Base-by-base conservation (phyloP, 371 early-diverging fungal species). In the Rhizopus sp. region DNA sequence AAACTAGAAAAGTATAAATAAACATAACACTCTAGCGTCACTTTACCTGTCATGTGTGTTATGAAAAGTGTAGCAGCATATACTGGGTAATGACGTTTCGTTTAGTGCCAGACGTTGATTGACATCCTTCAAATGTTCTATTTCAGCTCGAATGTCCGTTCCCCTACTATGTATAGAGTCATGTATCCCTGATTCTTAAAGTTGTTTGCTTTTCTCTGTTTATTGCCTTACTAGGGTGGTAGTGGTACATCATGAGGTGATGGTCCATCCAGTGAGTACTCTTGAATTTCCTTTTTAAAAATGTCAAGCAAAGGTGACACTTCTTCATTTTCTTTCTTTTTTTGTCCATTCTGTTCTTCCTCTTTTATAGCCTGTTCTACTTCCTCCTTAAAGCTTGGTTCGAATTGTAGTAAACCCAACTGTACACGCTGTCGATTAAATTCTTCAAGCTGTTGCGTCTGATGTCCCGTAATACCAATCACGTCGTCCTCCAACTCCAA, bases 51-150 rank as follows among this genome's bases (percentile, higher is more conserved):
- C 90, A 72, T 90, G 84, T 3, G 96, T 90, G 68, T 99, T 99
- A 72, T 96, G 95, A 54, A 98, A 89, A n/a, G 99, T 99, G 73
- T 95, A 98, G 65, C 92, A 93, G 74, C 95, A 95, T 37, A 98
- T 88, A 16, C 93, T 93, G 4, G 99, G 97, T 30, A 95, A 78
- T 7, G 91, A 85, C 5, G 82, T 77, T 13, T 86, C 81, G 7
- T 85, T 79, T 29, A 95, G 65, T 3, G 81, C 73, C 7, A 92
- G 84, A 52, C 92, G 87, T 53, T 92, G 88, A 63, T 88, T 77
- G 3, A 93, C 53, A 55, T 98, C 96, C 53, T 88, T 87, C 40
- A 98, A 73, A 32, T 64, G 74, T 32, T 88, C 84, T 4, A 95
- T 69, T 55, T 90, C 85, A 41, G 82, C 76, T 35, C 76, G 75